These are phyloP conservation scores for Lactifluus subvellereus DNA, from an alignment of 768 basidiomycete genomes.

Conservation along the genomic window DNA sequence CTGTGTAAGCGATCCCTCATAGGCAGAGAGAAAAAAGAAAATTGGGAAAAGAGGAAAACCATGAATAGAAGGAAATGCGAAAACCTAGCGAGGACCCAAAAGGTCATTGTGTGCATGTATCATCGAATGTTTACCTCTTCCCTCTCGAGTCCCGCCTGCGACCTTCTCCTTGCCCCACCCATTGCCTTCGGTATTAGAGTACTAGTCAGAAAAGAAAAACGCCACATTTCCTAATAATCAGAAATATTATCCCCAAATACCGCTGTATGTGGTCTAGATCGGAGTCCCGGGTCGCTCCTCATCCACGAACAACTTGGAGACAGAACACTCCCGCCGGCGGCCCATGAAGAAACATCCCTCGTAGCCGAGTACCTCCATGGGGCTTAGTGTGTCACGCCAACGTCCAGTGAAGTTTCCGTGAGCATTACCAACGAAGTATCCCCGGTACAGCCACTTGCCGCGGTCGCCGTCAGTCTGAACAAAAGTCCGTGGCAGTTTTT, in stretches of 20 bases:
- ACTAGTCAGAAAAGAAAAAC: constrained; percentile 2
- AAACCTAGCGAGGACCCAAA: not conserved
- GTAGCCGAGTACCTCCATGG: constrained; percentile 58
- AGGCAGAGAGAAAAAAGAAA: not conserved
- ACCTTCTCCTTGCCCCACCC: not conserved
- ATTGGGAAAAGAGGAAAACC: not conserved
- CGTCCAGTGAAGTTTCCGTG: constrained; percentile 73
- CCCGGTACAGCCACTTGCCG: constrained; percentile 82
- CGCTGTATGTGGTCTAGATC: not conserved
- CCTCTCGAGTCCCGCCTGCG: not conserved
- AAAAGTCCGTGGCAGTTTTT: constrained; percentile 27
- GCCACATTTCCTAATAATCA: constrained; percentile 7
- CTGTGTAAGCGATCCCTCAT: not conserved
- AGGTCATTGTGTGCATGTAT: not conserved
- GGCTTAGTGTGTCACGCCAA: constrained; percentile 81
- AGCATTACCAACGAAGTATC: constrained; percentile 66
- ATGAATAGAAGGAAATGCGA: not conserved
- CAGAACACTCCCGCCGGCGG: constrained; percentile 42
- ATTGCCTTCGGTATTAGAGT: not conserved
- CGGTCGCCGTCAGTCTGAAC: constrained; percentile 60
- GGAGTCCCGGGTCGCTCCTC: not conserved
- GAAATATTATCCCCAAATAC: not conserved
- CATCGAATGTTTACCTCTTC: not conserved
- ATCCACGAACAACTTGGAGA: constrained; percentile 4
- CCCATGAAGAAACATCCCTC: constrained; percentile 84